phyloP scores from a whole-genome alignment of 768 basidiomycete species.

The Cystoderma amianthinum region DNA sequence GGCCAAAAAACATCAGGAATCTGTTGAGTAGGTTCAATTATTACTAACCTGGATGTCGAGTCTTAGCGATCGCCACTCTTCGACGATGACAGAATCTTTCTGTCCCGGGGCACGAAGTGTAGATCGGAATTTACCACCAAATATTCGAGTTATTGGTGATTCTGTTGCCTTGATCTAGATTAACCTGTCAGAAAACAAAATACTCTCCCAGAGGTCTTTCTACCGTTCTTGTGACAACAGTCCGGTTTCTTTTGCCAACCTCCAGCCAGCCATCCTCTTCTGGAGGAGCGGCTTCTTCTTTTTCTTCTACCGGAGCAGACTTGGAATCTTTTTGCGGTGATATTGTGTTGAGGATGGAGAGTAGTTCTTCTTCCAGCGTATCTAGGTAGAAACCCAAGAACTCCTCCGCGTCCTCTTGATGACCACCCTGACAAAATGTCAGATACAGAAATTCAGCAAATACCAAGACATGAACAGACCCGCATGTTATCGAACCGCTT shows the following conservation, averaged over 20 bases:
- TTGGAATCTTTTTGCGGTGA: slow-evolving; percentile 23
- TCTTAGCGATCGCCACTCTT: slow-evolving; percentile 86
- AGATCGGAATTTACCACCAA: slow-evolving; percentile 88
- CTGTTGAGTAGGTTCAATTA: slow-evolving; percentile 5
- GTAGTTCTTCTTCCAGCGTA: slow-evolving; percentile 87
- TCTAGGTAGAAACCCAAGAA: slow-evolving; percentile 97
- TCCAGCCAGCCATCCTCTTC: slow-evolving; percentile 83
- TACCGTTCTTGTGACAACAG: slow-evolving; percentile 74
- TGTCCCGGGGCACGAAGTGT: slow-evolving; percentile 75
- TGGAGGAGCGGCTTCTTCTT: slow-evolving; percentile 28
- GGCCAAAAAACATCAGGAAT: not conserved
- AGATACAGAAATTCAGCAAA: slow-evolving; percentile 1
- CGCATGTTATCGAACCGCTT: slow-evolving; percentile 91
- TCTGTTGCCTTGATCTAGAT: slow-evolving; percentile 77
- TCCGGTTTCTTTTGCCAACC: slow-evolving; percentile 84
- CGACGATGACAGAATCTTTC: slow-evolving; percentile 81
- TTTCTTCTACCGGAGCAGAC: slow-evolving; percentile 31
- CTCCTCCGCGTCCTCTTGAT: slow-evolving; percentile 98
- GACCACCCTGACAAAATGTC: slow-evolving; percentile 53
- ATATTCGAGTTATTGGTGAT: slow-evolving; percentile 86
- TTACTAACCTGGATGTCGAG: slow-evolving; percentile 80
- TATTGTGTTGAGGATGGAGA: slow-evolving; percentile 54
- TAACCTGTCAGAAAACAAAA: not conserved
- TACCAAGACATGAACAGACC: slow-evolving; percentile 35
- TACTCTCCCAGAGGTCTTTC: too few species aligned